These are phyloP conservation scores for Sporobolus alterniflorus DNA, from an alignment of 202 grass and related monocot species.

Conservation along the genomic window DNA sequence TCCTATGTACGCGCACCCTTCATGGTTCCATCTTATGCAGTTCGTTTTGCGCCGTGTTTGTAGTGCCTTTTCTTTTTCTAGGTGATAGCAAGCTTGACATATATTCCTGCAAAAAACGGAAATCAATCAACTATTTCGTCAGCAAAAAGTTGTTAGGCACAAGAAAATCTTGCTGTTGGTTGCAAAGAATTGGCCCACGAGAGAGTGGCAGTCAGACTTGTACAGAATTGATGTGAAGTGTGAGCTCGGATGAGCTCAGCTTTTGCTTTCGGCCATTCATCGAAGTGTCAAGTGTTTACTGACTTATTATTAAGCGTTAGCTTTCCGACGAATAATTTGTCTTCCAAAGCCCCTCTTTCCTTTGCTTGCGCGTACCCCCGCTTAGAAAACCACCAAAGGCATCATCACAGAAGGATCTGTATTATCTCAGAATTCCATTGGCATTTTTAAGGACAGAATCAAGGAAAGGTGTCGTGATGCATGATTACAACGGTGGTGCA, in stretches of 20 bases:
- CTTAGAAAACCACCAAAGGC: not conserved
- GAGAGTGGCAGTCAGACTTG: not conserved
- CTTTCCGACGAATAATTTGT: not conserved
- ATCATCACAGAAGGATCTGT: slow-evolving; percentile 28
- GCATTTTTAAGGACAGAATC: slow-evolving; percentile 1
- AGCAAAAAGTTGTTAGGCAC: not conserved
- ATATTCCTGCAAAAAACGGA: not conserved
- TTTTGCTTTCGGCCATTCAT: slow-evolving; percentile 40
- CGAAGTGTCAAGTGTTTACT: not conserved
- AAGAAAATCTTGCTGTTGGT: not conserved
- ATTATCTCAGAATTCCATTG: not conserved
- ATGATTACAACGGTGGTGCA: slow-evolving; percentile 37
- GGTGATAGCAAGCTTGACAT: not conserved
- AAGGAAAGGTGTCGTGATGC: slow-evolving; percentile 6
- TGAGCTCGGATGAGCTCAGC: not conserved
- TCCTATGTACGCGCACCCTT: not conserved
- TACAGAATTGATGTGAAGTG: not conserved
- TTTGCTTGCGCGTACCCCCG: slow-evolving; percentile 37
- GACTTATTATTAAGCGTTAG: slow-evolving; percentile 5
- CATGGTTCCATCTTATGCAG: not conserved
- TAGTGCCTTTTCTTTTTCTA: not conserved
- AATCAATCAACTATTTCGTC: not conserved
- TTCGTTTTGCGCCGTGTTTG: not conserved
- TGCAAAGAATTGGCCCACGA: not conserved
- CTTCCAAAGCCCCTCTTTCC: slow-evolving; percentile 7